A percentile compares a stretch with the other conserved stretches of the same genome.
These are phyloP conservation scores for Penicillium subrubescens DNA, from an alignment of 495 filamentous ascomycete species.

Conservation along the genomic window DNA sequence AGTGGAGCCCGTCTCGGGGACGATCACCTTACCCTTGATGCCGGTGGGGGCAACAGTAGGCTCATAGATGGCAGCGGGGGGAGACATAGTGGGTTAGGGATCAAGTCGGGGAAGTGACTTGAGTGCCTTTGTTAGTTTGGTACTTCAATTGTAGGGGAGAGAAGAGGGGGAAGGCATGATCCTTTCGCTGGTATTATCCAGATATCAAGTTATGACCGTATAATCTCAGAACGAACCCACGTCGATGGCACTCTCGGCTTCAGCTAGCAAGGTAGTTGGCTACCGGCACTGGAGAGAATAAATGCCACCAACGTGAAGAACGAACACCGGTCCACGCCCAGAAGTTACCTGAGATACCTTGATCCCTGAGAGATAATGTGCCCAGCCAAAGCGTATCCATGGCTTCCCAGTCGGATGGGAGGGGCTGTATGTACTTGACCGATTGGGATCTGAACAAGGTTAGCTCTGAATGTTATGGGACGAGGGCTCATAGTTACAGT, in stretches of 20 bases:
- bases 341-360: constrained; percentile 65
- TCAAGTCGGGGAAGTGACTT: constrained; percentile 45
- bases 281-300: constrained; percentile 1
- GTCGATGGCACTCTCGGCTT: constrained; percentile 15
- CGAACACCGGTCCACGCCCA: constrained; percentile 73
- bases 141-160: constrained; percentile 32
- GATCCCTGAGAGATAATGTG: constrained; percentile 47
- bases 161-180: constrained; percentile 71
- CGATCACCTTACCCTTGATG: constrained; percentile 50
- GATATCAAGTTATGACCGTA: constrained; percentile 94
- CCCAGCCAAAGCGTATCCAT: constrained; percentile 45
- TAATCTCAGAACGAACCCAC: constrained; percentile 82
- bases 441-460: constrained; percentile 19
- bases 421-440: constrained; percentile 31
- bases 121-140: constrained; percentile 33
- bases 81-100: constrained; percentile 65
- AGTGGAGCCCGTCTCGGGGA: constrained; percentile 42
- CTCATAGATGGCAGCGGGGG: constrained; percentile 62
- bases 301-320: constrained; percentile 33
- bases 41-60: constrained; percentile 43
- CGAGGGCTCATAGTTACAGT: constrained; percentile 26
- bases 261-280: background rate
- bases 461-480: constrained; percentile 11
- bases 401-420: constrained; percentile 37
- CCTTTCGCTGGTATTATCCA: constrained; percentile 99